Evolutionary conservation across 2,329 filamentous ascomycete species (phyloP).

Genomic region (Davidsoniella australis): DNA sequence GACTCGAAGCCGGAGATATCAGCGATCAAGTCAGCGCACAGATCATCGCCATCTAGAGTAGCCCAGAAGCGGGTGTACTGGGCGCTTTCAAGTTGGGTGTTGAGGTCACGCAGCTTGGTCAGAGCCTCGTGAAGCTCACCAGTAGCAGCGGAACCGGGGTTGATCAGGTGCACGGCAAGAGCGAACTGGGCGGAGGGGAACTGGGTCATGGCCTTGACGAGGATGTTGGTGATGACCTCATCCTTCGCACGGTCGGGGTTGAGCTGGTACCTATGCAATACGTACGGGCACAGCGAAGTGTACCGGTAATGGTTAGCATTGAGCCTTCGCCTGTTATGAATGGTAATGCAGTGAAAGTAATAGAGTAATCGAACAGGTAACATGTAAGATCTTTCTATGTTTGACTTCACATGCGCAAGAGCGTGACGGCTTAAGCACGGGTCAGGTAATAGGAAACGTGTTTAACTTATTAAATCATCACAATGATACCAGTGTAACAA

Average conservation of each 20-base stretch:
- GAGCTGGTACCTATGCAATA: conserved; percentile 74
- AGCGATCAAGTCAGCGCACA: conserved; percentile 88
- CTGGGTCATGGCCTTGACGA: conserved; percentile 93
- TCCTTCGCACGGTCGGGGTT: conserved; percentile 96
- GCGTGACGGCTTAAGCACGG: conserved; percentile 12
- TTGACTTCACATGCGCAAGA: conserved; percentile 12
- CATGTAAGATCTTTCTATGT: conserved; percentile 26
- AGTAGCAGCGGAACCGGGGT: conserved; percentile 50
- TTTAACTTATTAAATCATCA: conserved; percentile 45
- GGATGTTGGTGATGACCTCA: conserved; percentile 95
- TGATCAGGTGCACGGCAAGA: conserved; percentile 84
- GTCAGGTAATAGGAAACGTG: conserved; percentile 14
- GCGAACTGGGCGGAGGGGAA: conserved; percentile 94
- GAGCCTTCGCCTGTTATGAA: neutral
- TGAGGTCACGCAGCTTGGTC: conserved; percentile 68
- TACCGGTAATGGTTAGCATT: conserved; percentile 4
- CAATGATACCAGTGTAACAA: conserved; percentile 16
- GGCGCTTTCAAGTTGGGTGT: conserved; percentile 73
- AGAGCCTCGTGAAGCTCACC: conserved; percentile 79
- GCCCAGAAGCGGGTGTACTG: conserved; percentile 90
- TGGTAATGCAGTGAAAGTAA: neutral
- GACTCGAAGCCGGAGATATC: conserved; percentile 95
- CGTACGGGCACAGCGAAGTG: neutral
- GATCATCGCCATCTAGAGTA: conserved; percentile 79
- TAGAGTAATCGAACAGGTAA: conserved; percentile 95